Evolutionary conservation across 1,284 basidiomycete genomes (phyloP).

Genomic region (Ustilago nuda): DNA sequence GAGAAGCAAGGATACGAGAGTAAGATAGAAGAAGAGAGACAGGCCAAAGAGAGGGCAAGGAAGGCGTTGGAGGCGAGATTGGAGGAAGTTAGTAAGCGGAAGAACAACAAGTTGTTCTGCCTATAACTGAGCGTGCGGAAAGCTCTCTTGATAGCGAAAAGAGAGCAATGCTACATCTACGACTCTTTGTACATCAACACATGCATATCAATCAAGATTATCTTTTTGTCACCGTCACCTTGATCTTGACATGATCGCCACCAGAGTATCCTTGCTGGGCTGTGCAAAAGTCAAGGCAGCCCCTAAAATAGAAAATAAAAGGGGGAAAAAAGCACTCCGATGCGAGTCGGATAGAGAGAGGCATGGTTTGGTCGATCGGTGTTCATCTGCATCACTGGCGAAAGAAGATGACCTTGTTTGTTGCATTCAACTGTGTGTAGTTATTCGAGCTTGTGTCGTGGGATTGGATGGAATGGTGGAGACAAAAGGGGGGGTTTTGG

Average conservation of each 20-base stretch:
- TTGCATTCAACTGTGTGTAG: no score
- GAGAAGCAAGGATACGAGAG: constrained; percentile 62
- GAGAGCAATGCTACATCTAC: neutral
- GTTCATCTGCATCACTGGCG: no score
- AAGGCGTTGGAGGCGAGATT: constrained; percentile 58
- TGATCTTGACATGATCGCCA: neutral
- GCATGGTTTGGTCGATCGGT: no score
- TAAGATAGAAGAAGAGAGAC: constrained; percentile 56
- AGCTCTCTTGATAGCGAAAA: neutral
- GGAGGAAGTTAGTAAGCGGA: constrained; percentile 62
- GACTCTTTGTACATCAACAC: constrained; percentile 1
- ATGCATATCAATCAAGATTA: no score
- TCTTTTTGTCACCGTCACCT: neutral
- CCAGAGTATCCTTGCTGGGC: no score
- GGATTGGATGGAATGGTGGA: neutral
- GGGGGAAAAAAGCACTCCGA: no score
- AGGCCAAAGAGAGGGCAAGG: constrained; percentile 59
- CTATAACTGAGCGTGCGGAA: constrained; percentile 23
- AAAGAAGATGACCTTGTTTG: no score
- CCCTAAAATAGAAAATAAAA: no score
- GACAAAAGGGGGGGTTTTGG: no score
- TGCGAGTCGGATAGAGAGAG: no score
- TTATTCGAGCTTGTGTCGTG: no score
- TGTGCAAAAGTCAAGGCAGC: no score
- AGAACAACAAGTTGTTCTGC: constrained; percentile 61